Evolutionary conservation across 805 yeast species (phyloP), one percentile per base, ranked within the genome.

Genomic region (Kluyveromyces dobzhanskii): DNA sequence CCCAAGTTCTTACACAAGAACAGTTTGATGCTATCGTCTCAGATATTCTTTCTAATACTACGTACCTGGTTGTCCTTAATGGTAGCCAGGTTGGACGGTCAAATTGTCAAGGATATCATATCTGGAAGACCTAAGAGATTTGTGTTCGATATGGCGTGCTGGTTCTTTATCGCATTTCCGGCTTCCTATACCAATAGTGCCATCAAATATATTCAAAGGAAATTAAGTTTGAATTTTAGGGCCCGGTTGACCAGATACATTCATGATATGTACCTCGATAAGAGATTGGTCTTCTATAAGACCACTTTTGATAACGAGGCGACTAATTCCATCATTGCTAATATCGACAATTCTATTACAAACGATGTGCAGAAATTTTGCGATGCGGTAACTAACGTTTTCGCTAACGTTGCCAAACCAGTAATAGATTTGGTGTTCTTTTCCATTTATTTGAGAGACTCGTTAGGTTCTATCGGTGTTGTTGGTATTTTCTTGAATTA

Each of bases 181-280:
- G 94, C 96, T 0, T 79, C 92, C 3, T 88, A 85, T 59, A 83
- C 95, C 24, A 88, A 88, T 60, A 82, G 95, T 35, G 87, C 90
- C 42, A 88, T 88, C 55, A 84, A 82, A 55, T 85, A 74, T 52
- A 64, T 88, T 49, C 84, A 87, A 39, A 75, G 80, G 52, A 72
- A 85, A 49, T 65, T 88, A 42, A 77, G 94, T 10, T 69, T 86
- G 39, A 85, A 84, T 51, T 88, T 88, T 66, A 76, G 97, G 67
- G 80, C 92, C 2, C 80, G 80, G 47, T 67, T 88, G 50, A 76
- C 81, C 27, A 74, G 96, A 49, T 88, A 88, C 58, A 75, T 88
- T 49, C 96, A 88, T 62, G 97, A 88, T 54, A 70, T 88, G 60
- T 88, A 88, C 58, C 66, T 88, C 64, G 94, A 85, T 57, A 70